Conservation (phyloP, 208 protist genomes). For the Crithidia sp. region DNA sequence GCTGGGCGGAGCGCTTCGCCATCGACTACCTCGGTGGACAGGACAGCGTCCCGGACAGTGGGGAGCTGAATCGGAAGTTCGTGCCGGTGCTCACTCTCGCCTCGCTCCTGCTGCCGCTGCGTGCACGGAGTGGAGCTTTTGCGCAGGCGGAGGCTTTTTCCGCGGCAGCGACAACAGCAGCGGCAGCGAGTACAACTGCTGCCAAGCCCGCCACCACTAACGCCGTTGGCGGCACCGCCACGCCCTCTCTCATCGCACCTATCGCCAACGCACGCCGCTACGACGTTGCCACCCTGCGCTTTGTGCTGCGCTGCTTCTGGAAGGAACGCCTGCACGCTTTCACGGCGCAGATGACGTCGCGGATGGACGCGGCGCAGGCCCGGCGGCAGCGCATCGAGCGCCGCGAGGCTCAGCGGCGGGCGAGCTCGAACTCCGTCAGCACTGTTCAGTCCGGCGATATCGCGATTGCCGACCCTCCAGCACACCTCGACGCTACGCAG, state of each 20-base stretch:
- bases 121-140: constrained; percentile 18
- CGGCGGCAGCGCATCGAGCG: constrained; percentile 1
- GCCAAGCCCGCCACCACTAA: not conserved
- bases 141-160: not conserved
- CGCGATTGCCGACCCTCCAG: no score
- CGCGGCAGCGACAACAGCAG: not conserved
- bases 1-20: constrained; percentile 51
- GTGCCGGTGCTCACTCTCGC: constrained; percentile 78
- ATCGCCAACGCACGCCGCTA: constrained; percentile 57
- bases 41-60: constrained; percentile 43
- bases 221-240: not conserved
- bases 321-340: constrained; percentile 62
- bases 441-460: not conserved
- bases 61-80: constrained; percentile 41
- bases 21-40: constrained; percentile 73
- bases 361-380: not conserved
- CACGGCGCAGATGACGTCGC: constrained; percentile 45
- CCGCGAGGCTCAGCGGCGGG: not conserved
- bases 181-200: not conserved
- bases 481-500: no score
- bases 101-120: constrained; percentile 66
- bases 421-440: not conserved
- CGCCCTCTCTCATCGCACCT: not conserved
- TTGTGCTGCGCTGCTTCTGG: constrained; percentile 82
- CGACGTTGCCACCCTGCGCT: constrained; percentile 67